Base-by-base conservation (phyloP, 306 rosid species). In the Canavalia gladiata region DNA sequence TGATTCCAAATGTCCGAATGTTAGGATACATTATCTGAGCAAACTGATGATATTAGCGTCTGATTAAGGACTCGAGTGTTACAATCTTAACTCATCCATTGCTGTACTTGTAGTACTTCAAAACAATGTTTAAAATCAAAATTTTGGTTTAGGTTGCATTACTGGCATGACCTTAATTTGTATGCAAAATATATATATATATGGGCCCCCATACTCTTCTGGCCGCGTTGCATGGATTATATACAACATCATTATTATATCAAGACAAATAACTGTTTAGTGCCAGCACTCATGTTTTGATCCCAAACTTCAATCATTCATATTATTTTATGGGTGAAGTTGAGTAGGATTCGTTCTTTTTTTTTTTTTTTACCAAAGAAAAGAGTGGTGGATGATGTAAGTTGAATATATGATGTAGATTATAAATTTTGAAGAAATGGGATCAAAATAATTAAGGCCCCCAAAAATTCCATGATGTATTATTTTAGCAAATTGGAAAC, bases 1-100 rank as follows among this genome's bases (percentile, higher is more conserved):
- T 89, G 89, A 92, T 90, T 92, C 94, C 78, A 86, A 68, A 42
- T 92, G 93, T 90, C 89, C 73, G 86, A 90, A 81, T 87, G 82
- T 82, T 37, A 85, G 93, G 92, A 81, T 74, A 81, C 93, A 87
- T 18, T 75, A 18, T 85, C 45, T 64, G 83, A 82, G 60, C 41
- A 52, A 82, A 81, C 85, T 77, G 86, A 72, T 64, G 64, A 82
- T 67, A 59, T 62, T 80, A 82, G 87, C 77, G 56, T 84, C 43
- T 29, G 76, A 86, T 88, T 55, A 84, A 81, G 86, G 82, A 52
- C 65, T 78, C 42, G 41, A 30, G 41, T 70, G 78, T 80, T 72
- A 82, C 35, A 79, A 72, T 31, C 37, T 59, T 70, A 84, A 75
- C 77, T 64, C 58, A 75, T 75, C n/a, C 68, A 80, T 82, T 83